These are phyloP conservation scores for Rubroboletus satanas DNA, from an alignment of 768 basidiomycete genomes.

Conservation along the genomic window DNA sequence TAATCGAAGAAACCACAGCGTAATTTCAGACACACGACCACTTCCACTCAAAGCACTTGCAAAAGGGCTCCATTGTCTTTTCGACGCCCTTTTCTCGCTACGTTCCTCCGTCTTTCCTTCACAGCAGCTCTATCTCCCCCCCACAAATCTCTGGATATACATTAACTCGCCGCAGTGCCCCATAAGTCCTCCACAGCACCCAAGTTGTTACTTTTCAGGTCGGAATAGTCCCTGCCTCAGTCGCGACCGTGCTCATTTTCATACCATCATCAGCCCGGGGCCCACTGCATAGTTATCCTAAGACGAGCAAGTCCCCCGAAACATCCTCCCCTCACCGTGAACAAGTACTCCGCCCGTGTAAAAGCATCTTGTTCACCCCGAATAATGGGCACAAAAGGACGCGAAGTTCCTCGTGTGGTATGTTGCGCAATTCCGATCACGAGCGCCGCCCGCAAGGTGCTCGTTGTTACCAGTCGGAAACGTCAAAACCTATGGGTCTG, in stretches of 20 bases:
- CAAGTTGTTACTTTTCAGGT: constrained; percentile 5
- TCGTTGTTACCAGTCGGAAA: constrained; percentile 83
- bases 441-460: constrained; percentile 67
- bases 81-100: constrained; percentile 6
- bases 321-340: neutral
- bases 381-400: constrained; percentile 63
- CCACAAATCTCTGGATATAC: neutral
- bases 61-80: constrained; percentile 4
- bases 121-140: neutral
- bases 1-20: constrained; percentile 18
- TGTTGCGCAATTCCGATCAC: constrained; percentile 88
- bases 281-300: neutral
- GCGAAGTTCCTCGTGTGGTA: constrained; percentile 77
- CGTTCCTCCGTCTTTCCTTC: constrained; percentile 8
- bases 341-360: constrained; percentile 2
- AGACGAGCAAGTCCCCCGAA: neutral
- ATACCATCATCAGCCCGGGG: constrained; percentile 2
- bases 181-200: constrained; percentile 5
- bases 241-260: constrained; percentile 6
- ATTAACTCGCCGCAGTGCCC: constrained; percentile 12
- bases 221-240: constrained; percentile 1
- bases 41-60: constrained; percentile 24
- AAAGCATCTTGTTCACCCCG: neutral
- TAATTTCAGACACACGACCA: constrained; percentile 40
- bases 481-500: constrained; percentile 80